phyloP scores from a whole-genome alignment of 371 early-diverging fungal genomes.

The Apophysomyces variabilis region DNA sequence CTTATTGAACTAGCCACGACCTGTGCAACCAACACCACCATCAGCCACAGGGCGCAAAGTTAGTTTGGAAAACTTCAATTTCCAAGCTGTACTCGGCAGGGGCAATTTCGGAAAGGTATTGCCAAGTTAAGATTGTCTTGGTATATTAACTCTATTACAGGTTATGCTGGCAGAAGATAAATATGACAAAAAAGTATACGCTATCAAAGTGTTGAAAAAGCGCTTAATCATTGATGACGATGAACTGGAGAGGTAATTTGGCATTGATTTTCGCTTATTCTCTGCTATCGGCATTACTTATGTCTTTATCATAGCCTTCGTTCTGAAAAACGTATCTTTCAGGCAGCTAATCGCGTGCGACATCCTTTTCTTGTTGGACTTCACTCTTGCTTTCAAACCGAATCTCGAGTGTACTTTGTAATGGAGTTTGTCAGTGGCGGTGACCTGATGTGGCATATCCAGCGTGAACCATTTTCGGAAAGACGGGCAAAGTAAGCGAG shows the following conservation, averaged over 20 bases:
- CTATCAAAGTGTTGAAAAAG: constrained; percentile 98
- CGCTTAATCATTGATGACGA: constrained; percentile 91
- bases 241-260: constrained; percentile 78
- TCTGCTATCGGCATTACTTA: not conserved
- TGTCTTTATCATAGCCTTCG: constrained; percentile 61
- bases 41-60: constrained; percentile 44
- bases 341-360: constrained; percentile 81
- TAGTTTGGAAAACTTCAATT: constrained; percentile 80
- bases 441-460: constrained; percentile 98
- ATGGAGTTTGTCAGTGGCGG: constrained; percentile 99
- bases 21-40: constrained; percentile 21
- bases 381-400: constrained; percentile 95
- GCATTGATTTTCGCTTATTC: no score
- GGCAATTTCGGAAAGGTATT: constrained; percentile 97
- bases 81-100: constrained; percentile 93
- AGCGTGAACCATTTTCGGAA: constrained; percentile 84
- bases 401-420: constrained; percentile 93
- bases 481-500: constrained; percentile 72
- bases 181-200: constrained; percentile 76
- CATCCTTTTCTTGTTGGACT: constrained; percentile 98
- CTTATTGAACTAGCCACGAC: constrained; percentile 7
- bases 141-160: constrained; percentile 46
- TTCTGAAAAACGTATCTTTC: constrained; percentile 93
- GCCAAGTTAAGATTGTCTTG: not conserved
- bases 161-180: constrained; percentile 96